Evolutionary conservation across 345 rosid genomes (phyloP), one percentile per base, ranked within the genome.

Genomic region (Salix brachista): DNA sequence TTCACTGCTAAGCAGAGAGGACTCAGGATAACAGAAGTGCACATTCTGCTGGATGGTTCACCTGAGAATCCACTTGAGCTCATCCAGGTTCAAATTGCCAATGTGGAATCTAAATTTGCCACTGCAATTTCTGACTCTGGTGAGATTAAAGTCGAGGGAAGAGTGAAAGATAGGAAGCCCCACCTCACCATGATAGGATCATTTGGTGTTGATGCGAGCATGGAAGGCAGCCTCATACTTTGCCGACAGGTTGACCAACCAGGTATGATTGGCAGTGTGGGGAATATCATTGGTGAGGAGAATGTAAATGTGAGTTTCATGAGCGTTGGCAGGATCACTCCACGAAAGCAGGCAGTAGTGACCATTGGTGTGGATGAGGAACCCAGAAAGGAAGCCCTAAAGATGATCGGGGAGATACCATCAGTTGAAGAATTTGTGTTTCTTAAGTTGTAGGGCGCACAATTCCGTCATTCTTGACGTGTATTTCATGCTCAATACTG

Each of bases 1-100:
- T 80, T 80, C 79, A 71, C 18, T 30, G 83, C 83, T 4, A 75
- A 80, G 72, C 79, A 80, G 72, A 70, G 83, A 65, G 79, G 83
- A 50, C 39, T 80, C 5, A 75, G 67, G 62, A 75, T 80, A 54
- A 34, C 71, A 32, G 83, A 80, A 36, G 76, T 66, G 72, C 76
- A 37, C n/a, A 14, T 80, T 9, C 21, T 80, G 18, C 8, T 80
- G 56, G 83, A 80, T 28, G 79, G 79, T 62, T 71, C 83, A 30
- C 83, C 73, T 0, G 83, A 65, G 32, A 52, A 34, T 23, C 83
- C 83, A 8, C 62, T 80, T 1, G 83, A 75, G 44, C 75, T 39
- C 71, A 80, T 80, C 76, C 79, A 70, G 28, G 73, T 80, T 37
- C 83, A 80, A 65, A 71, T 80, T 56, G 79, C 79, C 36, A 71